Evolutionary conservation across 805 yeast species (phyloP).

Genomic region (Candida rishiriensis): DNA sequence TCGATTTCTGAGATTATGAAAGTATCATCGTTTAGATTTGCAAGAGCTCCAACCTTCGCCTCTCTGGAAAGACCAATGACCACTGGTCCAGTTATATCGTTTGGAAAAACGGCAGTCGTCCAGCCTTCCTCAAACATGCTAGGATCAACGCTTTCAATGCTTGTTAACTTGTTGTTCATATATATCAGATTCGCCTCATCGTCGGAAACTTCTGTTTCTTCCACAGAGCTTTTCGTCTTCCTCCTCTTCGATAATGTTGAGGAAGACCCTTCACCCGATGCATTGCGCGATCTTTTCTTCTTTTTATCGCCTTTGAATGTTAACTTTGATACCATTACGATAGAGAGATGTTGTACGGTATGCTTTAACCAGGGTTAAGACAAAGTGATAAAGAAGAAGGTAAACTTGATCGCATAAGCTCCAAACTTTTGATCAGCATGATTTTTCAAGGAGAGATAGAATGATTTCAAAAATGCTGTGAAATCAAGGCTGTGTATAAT

Average conservation of each 20-base stretch:
- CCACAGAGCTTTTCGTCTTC: not conserved
- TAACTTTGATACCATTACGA: constrained; percentile 30
- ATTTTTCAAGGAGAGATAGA: too few relatives aligned
- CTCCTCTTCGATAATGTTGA: not conserved
- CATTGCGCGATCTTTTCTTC: constrained; percentile 12
- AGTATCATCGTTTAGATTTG: constrained; percentile 9
- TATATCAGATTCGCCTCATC: constrained; percentile 9
- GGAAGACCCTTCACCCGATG: not conserved
- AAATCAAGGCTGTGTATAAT: too few relatives aligned
- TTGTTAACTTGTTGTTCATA: constrained; percentile 20
- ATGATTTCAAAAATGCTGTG: too few relatives aligned
- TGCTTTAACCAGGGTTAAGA: too few relatives aligned
- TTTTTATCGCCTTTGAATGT: constrained; percentile 29
- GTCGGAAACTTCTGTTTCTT: not conserved
- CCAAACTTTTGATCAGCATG: too few relatives aligned
- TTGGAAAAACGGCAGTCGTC: constrained; percentile 21
- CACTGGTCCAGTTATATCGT: constrained; percentile 26
- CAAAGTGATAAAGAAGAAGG: too few relatives aligned
- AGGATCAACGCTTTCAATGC: constrained; percentile 15
- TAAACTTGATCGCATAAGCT: too few relatives aligned
- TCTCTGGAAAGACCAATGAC: constrained; percentile 14
- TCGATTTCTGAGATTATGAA: constrained; percentile 10
- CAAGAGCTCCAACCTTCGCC: constrained; percentile 12
- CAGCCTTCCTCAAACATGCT: constrained; percentile 25
- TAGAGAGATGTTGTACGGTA: too few relatives aligned